Base-by-base conservation (phyloP, 2,329 filamentous ascomycete species). In the Fusarium cicatricum region DNA sequence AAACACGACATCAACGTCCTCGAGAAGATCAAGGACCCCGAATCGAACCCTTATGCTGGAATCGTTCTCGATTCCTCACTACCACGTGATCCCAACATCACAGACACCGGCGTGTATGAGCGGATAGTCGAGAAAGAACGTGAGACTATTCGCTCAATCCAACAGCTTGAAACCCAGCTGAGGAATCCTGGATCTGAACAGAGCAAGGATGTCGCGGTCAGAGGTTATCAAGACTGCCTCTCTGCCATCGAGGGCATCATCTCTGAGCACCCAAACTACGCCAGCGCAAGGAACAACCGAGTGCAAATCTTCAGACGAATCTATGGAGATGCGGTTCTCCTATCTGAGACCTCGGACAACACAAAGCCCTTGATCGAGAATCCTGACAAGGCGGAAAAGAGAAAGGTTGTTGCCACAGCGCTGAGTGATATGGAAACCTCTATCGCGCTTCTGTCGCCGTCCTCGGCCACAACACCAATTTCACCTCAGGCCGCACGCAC, bases 251-350 rank as follows among this genome's bases (percentile, higher is more conserved):
- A 81, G 26, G 69, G 73, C 2, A 77, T 92, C 28, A 83, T 92
- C 34, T 67, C 76, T 3, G 73, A 82, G 19, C 71, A 85, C 47
- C 88, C 90, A 3, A 73, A 77, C 28, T 93, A 93, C 72, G 89
- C 90, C 17, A 90, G 88, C 60, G 88, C 86, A 6, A 83, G 85
- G 53, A 90, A 92, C 71, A 93, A 94, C 73, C 82, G 90, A 43
- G 90, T 88, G 3, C 90, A 93, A 71, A 81, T 88, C 9, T 66
- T 83, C 26, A 77, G 88, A 17, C 78, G 88, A 41, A 74, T 86
- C 51, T 86, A 88, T 59, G 87, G 87, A 11, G 86, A 90, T 67
- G 75, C 77, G 3, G 78, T 87, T 68, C 73, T 88, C 17, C 71
- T 86, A 31, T 65, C 71, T 19, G 70, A 75, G 19, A 74, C 74